Base-by-base conservation (phyloP, 2,329 filamentous ascomycete genomes). In the Calonectria henricotiae region DNA sequence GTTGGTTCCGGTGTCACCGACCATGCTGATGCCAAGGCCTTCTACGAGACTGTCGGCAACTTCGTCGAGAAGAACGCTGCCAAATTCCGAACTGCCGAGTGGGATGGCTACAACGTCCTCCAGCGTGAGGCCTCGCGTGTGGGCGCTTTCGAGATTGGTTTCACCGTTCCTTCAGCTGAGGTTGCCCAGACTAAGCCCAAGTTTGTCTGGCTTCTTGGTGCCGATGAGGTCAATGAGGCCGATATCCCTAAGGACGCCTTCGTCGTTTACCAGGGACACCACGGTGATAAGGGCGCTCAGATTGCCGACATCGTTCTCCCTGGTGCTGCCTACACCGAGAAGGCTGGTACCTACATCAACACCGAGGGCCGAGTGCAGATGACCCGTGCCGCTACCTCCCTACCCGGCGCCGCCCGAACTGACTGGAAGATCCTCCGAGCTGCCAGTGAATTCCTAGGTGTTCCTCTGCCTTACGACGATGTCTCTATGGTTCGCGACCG, bases 351-450 rank as follows among this genome's bases (percentile, higher is more conserved):
- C 51, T 99, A 97, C 80, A 90, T 99, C 85, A 99, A 98, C 90
- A 98, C 96, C 0, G 96, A 99, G 84, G 96, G 96, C 67, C 94
- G 96, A 78, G 94, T 96, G 25, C 96, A 99, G 86, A 93, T 98
- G 87, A 96, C 94, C 65, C 93, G 96, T 75, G 92, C 94, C 58
- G 96, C 96, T 35, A 97, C 95, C 43, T 93, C 93, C 54, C 88
- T 98, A 74, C 94, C 95, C 27, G 96, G 96, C 70, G 96, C 95
- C 64, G 91, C 96, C 67, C 91, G 96, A 80, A 96, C 96, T 73
- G 96, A 99, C 86, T 99, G 96, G 96, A 99, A 98, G 90, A 98
- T 99, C 79, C 91, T 99, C 77, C 94, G 96, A 74, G 96, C 96
- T 20, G 91, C 89, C 67, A 96, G 93, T 80, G 96, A 98, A 85